These are phyloP conservation scores for Boechera retrofracta DNA, from an alignment of 345 rosid species.

Conservation along the genomic window DNA sequence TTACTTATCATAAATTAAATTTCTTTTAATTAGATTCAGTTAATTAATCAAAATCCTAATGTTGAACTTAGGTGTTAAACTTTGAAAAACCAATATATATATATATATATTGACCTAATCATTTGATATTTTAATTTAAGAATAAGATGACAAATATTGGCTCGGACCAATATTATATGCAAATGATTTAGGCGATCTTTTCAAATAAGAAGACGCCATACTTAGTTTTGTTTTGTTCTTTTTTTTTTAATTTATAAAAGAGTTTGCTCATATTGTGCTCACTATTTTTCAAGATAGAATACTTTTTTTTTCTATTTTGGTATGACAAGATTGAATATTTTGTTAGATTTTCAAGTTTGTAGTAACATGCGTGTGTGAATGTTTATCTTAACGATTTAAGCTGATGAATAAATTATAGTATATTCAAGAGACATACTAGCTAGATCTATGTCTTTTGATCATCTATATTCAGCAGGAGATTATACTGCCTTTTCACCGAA, in stretches of 20 bases:
- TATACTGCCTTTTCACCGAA: not conserved
- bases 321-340: not conserved
- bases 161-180: conserved; percentile 16
- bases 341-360: not conserved
- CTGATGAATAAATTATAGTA: conserved; percentile 1
- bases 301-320: no score
- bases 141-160: conserved; percentile 21
- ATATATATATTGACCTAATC: conserved; percentile 5
- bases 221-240: not conserved
- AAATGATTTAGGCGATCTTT: conserved; percentile 32
- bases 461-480: not conserved
- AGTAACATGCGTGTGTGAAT: not conserved
- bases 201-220: conserved; percentile 21
- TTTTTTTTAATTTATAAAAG: not conserved
- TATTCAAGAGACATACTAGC: not conserved
- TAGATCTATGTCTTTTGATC: not conserved
- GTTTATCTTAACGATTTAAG: not conserved
- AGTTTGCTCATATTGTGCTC: not conserved
- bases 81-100: not conserved
- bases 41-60: conserved; percentile 5
- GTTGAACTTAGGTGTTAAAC: conserved; percentile 18
- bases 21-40: not conserved
- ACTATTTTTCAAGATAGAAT: not conserved
- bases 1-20: not conserved
- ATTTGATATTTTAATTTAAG: not conserved